A percentile compares a stretch with the other conserved stretches of the same genome.
These are phyloP conservation scores for Passiflora organensis DNA, from an alignment of 345 rosid genomes.

Conservation along the genomic window DNA sequence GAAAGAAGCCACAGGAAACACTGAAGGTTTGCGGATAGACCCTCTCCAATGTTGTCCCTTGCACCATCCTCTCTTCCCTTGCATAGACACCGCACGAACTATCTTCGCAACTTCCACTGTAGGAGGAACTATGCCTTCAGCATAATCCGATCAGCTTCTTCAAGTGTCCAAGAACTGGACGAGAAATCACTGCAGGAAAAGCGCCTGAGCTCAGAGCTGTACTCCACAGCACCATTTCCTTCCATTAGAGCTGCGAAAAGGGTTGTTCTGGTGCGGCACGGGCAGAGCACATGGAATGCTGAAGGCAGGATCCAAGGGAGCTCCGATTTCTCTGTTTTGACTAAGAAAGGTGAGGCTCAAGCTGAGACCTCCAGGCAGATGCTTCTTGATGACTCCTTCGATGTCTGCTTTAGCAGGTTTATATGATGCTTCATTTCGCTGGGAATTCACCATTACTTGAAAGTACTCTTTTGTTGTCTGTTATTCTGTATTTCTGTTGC, in stretches of 20 bases:
- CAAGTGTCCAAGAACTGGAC: conserved; percentile 26
- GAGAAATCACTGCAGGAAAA: conserved; percentile 23
- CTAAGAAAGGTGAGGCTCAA: conserved; percentile 82
- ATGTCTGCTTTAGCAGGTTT: conserved; percentile 78
- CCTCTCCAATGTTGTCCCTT: conserved; percentile 29
- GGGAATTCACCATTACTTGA: neutral
- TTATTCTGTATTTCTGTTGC: neutral
- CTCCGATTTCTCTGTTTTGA: conserved; percentile 76
- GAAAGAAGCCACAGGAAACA: neutral
- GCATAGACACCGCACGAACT: conserved; percentile 19
- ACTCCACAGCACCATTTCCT: conserved; percentile 38
- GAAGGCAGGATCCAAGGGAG: conserved; percentile 96
- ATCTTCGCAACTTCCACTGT: conserved; percentile 19
- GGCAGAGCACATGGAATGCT: conserved; percentile 95
- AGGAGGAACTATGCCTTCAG: neutral
- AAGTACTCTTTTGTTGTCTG: conserved; percentile 4
- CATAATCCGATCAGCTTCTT: conserved; percentile 36
- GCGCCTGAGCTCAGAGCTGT: conserved; percentile 28
- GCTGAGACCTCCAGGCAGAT: conserved; percentile 87
- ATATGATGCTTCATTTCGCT: neutral
- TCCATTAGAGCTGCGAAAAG: conserved; percentile 55
- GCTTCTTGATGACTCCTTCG: conserved; percentile 75
- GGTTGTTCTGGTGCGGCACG: conserved; percentile 88
- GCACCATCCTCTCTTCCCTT: conserved; percentile 25
- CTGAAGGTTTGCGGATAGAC: neutral